A percentile compares a stretch with the other conserved stretches of the same genome.
Evolutionary conservation across 2,329 filamentous ascomycete species (phyloP).

Genomic region (Fusarium luffae): DNA sequence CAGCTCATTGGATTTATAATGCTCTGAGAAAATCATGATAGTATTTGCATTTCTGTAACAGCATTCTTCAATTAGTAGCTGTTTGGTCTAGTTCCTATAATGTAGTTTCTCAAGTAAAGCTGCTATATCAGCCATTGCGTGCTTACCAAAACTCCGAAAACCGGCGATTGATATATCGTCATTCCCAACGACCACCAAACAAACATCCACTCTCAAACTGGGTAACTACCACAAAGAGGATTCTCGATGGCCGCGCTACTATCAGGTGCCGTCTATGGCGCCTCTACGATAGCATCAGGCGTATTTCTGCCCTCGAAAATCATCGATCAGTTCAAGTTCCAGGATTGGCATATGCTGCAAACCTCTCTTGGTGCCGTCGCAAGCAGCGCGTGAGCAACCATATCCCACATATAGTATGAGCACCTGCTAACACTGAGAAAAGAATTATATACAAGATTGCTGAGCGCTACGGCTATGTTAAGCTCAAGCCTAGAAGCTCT

Average conservation of each 20-base stretch:
- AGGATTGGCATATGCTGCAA: constrained; percentile 74
- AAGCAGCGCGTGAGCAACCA: constrained; percentile 65
- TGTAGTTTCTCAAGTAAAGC: neutral
- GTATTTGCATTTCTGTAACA: rapidly evolving
- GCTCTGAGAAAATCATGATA: neutral
- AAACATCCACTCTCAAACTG: neutral
- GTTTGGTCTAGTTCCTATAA: neutral
- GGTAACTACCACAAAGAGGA: neutral
- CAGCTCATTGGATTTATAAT: neutral
- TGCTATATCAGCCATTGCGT: neutral
- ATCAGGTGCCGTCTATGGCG: constrained; percentile 70
- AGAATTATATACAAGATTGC: constrained; percentile 60
- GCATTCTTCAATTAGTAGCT: rapidly evolving
- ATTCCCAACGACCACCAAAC: neutral
- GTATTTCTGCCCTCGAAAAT: constrained; percentile 71
- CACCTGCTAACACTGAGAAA: neutral
- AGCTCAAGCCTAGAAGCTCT: constrained; percentile 60
- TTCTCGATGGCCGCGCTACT: constrained; percentile 50
- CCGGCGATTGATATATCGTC: neutral
- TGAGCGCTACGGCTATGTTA: constrained; percentile 56
- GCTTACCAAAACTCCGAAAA: constrained; percentile 24
- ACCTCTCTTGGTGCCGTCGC: constrained; percentile 72
- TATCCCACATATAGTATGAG: neutral
- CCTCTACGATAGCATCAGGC: constrained; percentile 68
- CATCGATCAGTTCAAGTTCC: constrained; percentile 67